Evolutionary conservation across 306 rosid species (phyloP).

Genomic region (Quercus mongolica): DNA sequence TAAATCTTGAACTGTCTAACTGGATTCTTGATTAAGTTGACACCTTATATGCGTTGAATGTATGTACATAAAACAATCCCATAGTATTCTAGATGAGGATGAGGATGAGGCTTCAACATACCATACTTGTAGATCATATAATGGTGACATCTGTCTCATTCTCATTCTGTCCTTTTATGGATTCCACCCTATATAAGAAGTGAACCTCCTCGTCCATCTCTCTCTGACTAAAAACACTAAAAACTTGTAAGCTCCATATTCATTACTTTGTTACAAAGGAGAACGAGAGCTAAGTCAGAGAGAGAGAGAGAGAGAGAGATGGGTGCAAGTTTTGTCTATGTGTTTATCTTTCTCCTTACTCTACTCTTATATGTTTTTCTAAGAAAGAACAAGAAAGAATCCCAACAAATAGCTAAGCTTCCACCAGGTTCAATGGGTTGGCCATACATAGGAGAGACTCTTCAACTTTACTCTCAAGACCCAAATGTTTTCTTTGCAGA

Average conservation of each 20-base stretch:
- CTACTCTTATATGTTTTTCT: conserved; percentile 27
- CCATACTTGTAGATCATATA: neutral
- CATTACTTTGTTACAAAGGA: neutral
- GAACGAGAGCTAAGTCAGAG: conserved; percentile 18
- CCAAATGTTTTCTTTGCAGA: conserved; percentile 63
- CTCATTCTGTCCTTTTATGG: neutral
- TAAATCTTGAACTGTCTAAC: too few relatives aligned
- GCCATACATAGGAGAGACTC: conserved; percentile 89
- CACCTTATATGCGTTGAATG: too few relatives aligned
- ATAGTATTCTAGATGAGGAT: neutral
- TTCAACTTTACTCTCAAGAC: conserved; percentile 71
- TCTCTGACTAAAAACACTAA: neutral
- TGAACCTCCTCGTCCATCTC: neutral
- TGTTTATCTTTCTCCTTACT: conserved; percentile 31
- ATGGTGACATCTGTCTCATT: neutral
- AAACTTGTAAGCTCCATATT: neutral
- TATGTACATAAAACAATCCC: too few relatives aligned
- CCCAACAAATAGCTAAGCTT: conserved; percentile 37
- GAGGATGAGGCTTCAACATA: neutral
- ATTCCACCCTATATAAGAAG: conserved; percentile 12
- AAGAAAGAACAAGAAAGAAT: conserved; percentile 16
- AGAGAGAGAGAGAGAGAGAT: conserved; percentile 21
- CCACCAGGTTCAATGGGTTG: conserved; percentile 99
- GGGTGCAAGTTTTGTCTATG: conserved; percentile 30
- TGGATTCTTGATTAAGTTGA: too few relatives aligned